Percentiles rank a stretch among this genome's conserved stretches.
phyloP scores from a whole-genome alignment of 176 grass and related monocot genomes.

The Carex cristatella region DNA sequence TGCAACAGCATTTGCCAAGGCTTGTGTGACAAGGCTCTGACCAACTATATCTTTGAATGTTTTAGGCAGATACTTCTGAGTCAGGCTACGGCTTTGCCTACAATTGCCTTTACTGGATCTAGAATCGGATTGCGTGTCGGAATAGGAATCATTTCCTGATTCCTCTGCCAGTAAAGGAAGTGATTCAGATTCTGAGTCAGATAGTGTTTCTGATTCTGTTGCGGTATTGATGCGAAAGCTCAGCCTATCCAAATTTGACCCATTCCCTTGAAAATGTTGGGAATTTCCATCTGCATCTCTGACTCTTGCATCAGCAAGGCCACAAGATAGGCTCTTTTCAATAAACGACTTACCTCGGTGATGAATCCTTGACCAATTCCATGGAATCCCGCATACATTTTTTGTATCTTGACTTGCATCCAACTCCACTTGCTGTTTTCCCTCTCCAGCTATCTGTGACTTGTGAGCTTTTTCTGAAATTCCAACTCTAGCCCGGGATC shows the following conservation, averaged over 20 bases:
- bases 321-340: constrained; percentile 85
- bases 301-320: constrained; percentile 60
- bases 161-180: constrained; percentile 61
- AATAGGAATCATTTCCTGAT: constrained; percentile 46
- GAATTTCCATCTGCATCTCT: constrained; percentile 44
- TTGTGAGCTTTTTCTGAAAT: constrained; percentile 48
- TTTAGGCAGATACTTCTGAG: constrained; percentile 74
- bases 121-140: constrained; percentile 40
- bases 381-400: constrained; percentile 85
- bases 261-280: constrained; percentile 34
- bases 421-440: constrained; percentile 28
- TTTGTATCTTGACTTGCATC: constrained; percentile 40
- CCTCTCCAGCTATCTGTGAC: constrained; percentile 5
- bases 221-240: constrained; percentile 44
- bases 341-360: constrained; percentile 79
- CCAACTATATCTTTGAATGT: constrained; percentile 94
- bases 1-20: constrained; percentile 73
- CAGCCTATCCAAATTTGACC: constrained; percentile 37
- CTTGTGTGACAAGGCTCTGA: constrained; percentile 78
- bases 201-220: constrained; percentile 36
- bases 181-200: constrained; percentile 70
- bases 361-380: constrained; percentile 99
- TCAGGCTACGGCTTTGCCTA: constrained; percentile 52
- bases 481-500: constrained; percentile 54
- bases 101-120: constrained; percentile 33